Evolutionary conservation across 2,329 filamentous ascomycete species (phyloP).

Genomic region (Ascochyta clinopodiicola): DNA sequence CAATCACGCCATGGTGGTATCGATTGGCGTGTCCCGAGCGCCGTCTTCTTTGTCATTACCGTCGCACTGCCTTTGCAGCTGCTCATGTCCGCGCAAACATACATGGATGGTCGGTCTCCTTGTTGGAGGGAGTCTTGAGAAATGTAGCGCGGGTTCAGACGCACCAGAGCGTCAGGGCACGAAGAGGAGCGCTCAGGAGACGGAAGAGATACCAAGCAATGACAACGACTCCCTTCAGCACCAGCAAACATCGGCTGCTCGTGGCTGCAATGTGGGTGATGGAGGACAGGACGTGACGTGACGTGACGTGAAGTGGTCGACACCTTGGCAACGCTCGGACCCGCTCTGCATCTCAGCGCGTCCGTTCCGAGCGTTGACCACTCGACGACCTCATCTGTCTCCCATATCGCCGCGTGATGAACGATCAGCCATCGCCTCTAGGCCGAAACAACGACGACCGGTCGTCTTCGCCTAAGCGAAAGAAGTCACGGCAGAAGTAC

Average conservation of each 20-base stretch:
- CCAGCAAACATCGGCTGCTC: too few species aligned
- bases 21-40: not conserved
- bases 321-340: conserved; percentile 13
- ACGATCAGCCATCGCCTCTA: conserved; percentile 26
- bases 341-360: not conserved
- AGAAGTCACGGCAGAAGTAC: conserved; percentile 47
- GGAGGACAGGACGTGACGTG: not conserved
- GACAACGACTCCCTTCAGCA: too few species aligned
- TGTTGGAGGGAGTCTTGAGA: too few species aligned
- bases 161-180: too few species aligned
- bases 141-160: too few species aligned
- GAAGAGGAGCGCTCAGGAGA: too few species aligned
- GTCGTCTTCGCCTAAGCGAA: conserved; percentile 42
- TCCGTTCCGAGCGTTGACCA: conserved; percentile 10
- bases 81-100: too few species aligned
- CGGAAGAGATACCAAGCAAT: too few species aligned
- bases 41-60: too few species aligned
- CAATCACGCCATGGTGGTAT: not conserved
- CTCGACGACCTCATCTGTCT: conserved; percentile 14
- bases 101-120: too few species aligned
- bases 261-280: not conserved
- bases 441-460: conserved; percentile 28
- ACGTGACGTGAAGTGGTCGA: not conserved
- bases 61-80: too few species aligned
- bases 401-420: conserved; percentile 30